Evolutionary conservation across 257 asterid genomes (phyloP), one percentile per base, ranked within the genome.

Genomic region (Haberlea rhodopensis): DNA sequence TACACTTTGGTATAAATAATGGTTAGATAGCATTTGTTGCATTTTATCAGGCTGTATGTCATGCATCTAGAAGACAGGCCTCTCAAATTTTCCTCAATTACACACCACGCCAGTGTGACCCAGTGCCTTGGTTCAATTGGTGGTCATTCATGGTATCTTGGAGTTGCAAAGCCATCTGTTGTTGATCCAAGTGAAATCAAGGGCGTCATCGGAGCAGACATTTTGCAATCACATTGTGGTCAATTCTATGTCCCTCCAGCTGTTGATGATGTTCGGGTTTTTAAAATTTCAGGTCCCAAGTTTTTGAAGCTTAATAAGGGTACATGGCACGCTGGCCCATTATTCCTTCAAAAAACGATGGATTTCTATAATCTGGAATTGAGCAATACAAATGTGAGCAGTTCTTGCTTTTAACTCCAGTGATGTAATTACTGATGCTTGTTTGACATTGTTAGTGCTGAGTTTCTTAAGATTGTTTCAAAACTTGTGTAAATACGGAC

Each of bases 301-400:
- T 89, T 92, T 62, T 51, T 87, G 81, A 89, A 87, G 78, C 83
- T 89, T 56, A 73, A 84, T 43, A 73, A 43, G 6, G 96, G 94
- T 53, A 89, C 99, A 10, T 92, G 96, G 99, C 99, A 92, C 67
- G 99, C 96, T 1, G 99, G 99, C 16, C 99, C 99, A 0, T 64
- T 92, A 82, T 92, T 89, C 64, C 74, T 62, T 23, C 79, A 66
- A 11, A 70, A 79, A 43, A 20, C 76, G 5, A 89, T 89, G 94
- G 96, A 92, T 55, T 92, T 92, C 75, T 92, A 89, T 70, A 92
- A 89, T 73, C 84, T 92, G 27, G 99, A 92, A 65, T 76, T 92
- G 52, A 82, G 77, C 80, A 75, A 92, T 64, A 92, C 99, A 24
- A 87, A 87, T 71, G 99, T 85, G 71, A 87, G 94, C 67, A 43